phyloP scores from a whole-genome alignment of 441 rosid genomes.

The Gossypium gossypioides region DNA sequence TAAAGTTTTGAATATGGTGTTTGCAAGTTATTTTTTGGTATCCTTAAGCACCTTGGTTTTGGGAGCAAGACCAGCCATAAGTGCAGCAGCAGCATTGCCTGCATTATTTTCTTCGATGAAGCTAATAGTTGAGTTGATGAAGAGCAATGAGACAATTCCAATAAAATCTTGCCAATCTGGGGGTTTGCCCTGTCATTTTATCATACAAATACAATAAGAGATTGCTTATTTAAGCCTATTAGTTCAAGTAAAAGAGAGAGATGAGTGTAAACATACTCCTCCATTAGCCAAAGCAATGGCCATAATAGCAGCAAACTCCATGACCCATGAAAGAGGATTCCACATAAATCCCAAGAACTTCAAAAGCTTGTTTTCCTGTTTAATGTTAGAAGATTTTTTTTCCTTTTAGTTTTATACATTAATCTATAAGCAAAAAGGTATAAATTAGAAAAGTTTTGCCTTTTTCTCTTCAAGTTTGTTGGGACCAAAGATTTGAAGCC shows the following conservation, averaged over 20 bases:
- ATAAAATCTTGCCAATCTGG: constrained; percentile 76
- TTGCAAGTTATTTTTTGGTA: not conserved
- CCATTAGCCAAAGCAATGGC: constrained; percentile 44
- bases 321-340: constrained; percentile 54
- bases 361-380: constrained; percentile 14
- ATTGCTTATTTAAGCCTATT: not conserved
- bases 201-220: not conserved
- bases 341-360: constrained; percentile 42
- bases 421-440: not conserved
- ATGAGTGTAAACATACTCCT: constrained; percentile 19
- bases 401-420: too few species aligned
- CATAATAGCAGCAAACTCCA: constrained; percentile 46
- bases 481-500: constrained; percentile 38
- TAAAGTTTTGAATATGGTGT: not conserved
- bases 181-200: constrained; percentile 48
- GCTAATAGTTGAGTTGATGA: constrained; percentile 65
- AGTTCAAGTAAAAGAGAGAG: not conserved
- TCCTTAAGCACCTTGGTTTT: constrained; percentile 40
- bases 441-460: constrained; percentile 10
- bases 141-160: constrained; percentile 47
- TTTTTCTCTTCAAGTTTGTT: constrained; percentile 48
- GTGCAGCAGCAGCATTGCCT: constrained; percentile 70
- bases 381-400: not conserved
- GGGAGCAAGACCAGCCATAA: constrained; percentile 76
- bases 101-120: constrained; percentile 72